Evolutionary conservation across 75 land plant species (phyloP), one percentile per base, ranked within the genome.

Genomic region (Sequoia sempervirens): DNA sequence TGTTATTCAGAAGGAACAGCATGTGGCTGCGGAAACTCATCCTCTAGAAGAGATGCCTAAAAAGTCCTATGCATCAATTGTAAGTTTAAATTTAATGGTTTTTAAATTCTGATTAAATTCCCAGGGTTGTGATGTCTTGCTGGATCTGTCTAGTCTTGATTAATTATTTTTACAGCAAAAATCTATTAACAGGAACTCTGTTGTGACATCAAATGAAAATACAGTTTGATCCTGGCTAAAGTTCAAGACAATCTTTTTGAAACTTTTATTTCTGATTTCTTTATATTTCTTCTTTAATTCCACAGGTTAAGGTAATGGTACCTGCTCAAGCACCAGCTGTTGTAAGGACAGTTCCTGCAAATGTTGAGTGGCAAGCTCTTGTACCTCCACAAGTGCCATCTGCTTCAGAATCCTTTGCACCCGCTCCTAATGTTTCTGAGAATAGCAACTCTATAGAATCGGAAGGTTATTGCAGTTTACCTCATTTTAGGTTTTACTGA

Each of bases 51-150:
- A 90, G 52, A 74, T 83, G 30, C 91, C 92, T 14, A 93, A 93
- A 82, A 93, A 92, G 73, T 90, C 95, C 17, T 93, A 93, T 88
- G 95, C 95, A 18, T 93, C 95, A 34, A 90, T 92, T 82, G 93
- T 93, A 85, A 90, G 91, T 82, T 28, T 26, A 28, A 34, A 23
- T 47, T 8, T 52, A 2, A 74, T 12, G 26, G 30, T 69, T 23
- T 61, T 18, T 23, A 6, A 12, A 70, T 70, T 68, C 14, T 70
- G 73, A 30, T 30, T 32, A 20, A 64, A 32, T 70, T 12, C 15
- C 36, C 14, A 70, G 12, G 73, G 36, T 70, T 32, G 13, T 70
- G 13, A 11, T 69, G 72, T 30, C 11, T 32, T 70, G 30, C 14
- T 32, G 36, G 36, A 70, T 32, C 2, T 15, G 12, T 30, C 15